Evolutionary conservation across 257 asterid species (phyloP), one percentile per base, ranked within the genome.

Genomic region (Leonotis leonurus): DNA sequence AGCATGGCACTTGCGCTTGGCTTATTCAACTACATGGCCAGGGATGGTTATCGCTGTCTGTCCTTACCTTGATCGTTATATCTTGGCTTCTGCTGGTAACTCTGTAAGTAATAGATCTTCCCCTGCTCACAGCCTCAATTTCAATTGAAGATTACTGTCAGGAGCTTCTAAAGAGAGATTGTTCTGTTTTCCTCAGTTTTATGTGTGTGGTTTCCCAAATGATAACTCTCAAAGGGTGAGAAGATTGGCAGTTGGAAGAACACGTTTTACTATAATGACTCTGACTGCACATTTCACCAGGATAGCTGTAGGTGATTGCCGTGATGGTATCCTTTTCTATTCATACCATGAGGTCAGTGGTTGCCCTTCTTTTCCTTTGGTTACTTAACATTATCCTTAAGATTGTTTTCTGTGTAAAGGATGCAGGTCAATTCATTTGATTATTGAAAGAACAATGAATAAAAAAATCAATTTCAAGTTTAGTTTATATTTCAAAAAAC

Each of bases 261-360:
- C 99, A 8, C 93, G 97, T 25, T 87, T 83, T 74, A 78, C 85
- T 77, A 79, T 92, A 70, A 82, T 76, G 89, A 77, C 97, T 41
- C 75, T 92, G 78, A 80, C 94, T 43, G 74, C 97, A 52, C 83
- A 89, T 68, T 82, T 81, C 75, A 86, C 89, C 50, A 92, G 94
- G 85, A 92, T 92, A 75, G 96, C 96, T 74, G 99, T 92, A 46
- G 99, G 99, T 59, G 99, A 92, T 76, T 86, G 97, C 70, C 95
- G 99, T 25, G 99, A 92, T 71, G 99, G 99, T 35, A 70, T 92
- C 73, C 94, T 92, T 48, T 92, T 89, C 78, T 92, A 83, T 74
- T 70, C 84, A 4, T 92, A 83, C 75, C 94, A 74, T 55, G 99
- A 92, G 91, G 98, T 89, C 64, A 64, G 94, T 70, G 55, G 67